Evolutionary conservation across 2,329 filamentous ascomycete species (phyloP), one percentile per base, ranked within the genome.

Genomic region (Colletotrichum falcatum): DNA sequence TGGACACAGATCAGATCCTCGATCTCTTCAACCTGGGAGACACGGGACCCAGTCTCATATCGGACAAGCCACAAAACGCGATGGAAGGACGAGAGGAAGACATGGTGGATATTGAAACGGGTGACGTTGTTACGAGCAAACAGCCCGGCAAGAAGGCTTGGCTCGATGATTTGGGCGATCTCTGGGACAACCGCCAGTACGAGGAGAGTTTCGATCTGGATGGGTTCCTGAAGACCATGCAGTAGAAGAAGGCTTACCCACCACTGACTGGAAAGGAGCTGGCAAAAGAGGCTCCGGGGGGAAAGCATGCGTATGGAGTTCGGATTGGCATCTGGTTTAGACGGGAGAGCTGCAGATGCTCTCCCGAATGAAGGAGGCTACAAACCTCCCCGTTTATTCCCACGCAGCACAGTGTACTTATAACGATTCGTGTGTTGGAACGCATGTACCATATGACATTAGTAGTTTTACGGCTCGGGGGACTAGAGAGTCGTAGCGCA

Each of bases 1-100:
- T 99, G 96, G 95, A 98, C 81, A 99, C 97, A 48, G 96, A 98
- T 78, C 95, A 99, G 81, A 97, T 99, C 71, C 88, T 99, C 3
- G 96, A 99, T 77, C 88, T 99, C 56, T 99, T 99, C 86, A 98
- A 92, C 76, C 86, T 99, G 9, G 92, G 93, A 65, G 94, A 97
- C 74, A 87, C 91, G 37, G 92, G 91, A 51, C 91, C 92, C 4
- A 89, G 84, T 48, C 85, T 92, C 8, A 86, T 91, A 72, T 84
- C 87, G 0, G 88, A 90, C 70, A 90, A 91, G 75, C 83, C 88
- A 1, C 85, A 87, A 62, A 86, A 86, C 54, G 84, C 76, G 78
- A 87, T 84, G 78, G 88, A 90, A 64, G 90, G 88, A 48, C 86
- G 90, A 55, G 91, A 93, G 74, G 91, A 93, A 78, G 94, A 98